Evolutionary conservation across 768 basidiomycete genomes (phyloP).

Genomic region (Lentinula guzmanii): DNA sequence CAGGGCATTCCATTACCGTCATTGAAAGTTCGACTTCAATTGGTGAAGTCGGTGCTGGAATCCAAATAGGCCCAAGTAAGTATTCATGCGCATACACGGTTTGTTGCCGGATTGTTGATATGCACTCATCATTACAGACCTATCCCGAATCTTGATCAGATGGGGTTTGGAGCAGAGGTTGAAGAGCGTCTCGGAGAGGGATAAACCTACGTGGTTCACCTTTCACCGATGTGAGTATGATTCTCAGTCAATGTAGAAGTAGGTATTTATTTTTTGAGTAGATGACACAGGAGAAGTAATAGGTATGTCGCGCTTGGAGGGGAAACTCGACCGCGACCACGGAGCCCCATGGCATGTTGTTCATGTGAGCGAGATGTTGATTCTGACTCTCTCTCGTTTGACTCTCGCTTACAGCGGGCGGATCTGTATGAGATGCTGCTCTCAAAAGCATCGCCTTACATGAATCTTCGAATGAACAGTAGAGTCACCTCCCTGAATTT

Average conservation of each 20-base stretch:
- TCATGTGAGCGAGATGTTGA: slow-evolving; percentile 14
- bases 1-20: slow-evolving; percentile 34
- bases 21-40: slow-evolving; percentile 28
- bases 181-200: background rate
- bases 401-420: slow-evolving; percentile 31
- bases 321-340: slow-evolving; percentile 9
- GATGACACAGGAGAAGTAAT: slow-evolving; percentile 1
- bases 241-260: no score
- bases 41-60: slow-evolving; percentile 33
- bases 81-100: background rate
- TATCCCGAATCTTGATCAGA: background rate
- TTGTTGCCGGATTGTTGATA: background rate
- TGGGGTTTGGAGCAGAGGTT: slow-evolving; percentile 3
- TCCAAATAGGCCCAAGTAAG: slow-evolving; percentile 24
- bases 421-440: slow-evolving; percentile 29
- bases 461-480: slow-evolving; percentile 18
- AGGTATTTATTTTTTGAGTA: background rate
- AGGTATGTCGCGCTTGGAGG: slow-evolving; percentile 2
- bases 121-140: background rate
- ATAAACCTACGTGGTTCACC: slow-evolving; percentile 1
- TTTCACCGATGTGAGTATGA: slow-evolving; percentile 6
- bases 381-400: background rate
- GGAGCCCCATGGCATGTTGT: slow-evolving; percentile 35
- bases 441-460: slow-evolving; percentile 18
- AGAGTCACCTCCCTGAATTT: slow-evolving; percentile 20